Percentiles rank a stretch among this genome's conserved stretches.
Evolutionary conservation across 2,329 filamentous ascomycete species (phyloP).

Genomic region (Venturia effusa): DNA sequence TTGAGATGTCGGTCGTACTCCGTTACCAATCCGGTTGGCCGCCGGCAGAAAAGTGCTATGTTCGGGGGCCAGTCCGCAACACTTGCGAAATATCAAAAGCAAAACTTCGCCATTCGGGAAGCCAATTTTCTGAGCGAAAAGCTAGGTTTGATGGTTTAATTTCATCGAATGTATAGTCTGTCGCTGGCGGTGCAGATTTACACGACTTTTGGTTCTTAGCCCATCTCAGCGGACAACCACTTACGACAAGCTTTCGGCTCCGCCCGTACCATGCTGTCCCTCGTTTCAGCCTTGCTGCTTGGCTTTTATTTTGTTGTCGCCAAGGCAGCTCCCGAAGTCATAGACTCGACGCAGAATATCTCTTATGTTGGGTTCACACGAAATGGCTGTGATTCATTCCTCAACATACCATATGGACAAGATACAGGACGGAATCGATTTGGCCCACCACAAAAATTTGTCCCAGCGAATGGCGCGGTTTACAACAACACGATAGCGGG

Average conservation of each 20-base stretch:
- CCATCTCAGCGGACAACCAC: background rate
- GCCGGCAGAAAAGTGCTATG: background rate
- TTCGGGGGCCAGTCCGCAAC: background rate
- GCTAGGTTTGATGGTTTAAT: background rate
- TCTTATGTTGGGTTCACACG: background rate
- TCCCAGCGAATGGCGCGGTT: background rate
- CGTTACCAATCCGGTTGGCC: background rate
- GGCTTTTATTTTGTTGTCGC: background rate
- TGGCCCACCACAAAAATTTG: background rate
- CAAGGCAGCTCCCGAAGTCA: background rate
- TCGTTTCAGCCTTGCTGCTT: background rate
- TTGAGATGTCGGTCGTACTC: background rate
- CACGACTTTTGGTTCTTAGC: background rate
- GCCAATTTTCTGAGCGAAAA: background rate
- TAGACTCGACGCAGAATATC: background rate
- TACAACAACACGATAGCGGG: background rate
- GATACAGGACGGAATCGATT: constrained; percentile 1
- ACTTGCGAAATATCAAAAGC: background rate
- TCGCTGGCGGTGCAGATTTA: background rate
- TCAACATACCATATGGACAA: constrained; percentile 1
- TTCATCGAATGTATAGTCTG: background rate
- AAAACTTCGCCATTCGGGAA: background rate
- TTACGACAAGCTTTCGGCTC: background rate
- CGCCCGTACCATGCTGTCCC: background rate
- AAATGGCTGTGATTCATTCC: background rate